Conservation (phyloP, 768 basidiomycete genomes). For the Leccinum broughii region DNA sequence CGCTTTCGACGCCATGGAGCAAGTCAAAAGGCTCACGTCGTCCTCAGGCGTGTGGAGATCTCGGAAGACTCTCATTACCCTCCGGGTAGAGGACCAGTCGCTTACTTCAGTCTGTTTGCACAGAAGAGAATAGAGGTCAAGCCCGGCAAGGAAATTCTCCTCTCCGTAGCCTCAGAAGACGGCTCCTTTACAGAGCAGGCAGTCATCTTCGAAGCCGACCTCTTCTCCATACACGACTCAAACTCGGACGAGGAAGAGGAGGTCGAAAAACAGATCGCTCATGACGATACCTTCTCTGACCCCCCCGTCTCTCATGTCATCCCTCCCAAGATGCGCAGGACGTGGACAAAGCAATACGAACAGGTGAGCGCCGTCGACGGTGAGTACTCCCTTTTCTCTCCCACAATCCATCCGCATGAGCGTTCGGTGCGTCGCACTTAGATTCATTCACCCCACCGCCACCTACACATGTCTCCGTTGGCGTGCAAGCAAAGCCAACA, state of each 20-base stretch:
- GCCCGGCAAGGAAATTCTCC: conserved; percentile 68
- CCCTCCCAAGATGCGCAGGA: conserved; percentile 66
- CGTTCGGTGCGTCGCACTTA: conserved; percentile 30
- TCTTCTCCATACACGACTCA: conserved; percentile 27
- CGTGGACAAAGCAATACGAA: conserved; percentile 53
- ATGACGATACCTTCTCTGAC: conserved; percentile 42
- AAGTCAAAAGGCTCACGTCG: conserved; percentile 66
- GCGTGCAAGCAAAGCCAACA: conserved; percentile 44
- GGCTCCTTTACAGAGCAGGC: conserved; percentile 56
- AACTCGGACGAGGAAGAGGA: conserved; percentile 42
- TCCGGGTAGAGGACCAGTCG: conserved; percentile 38
- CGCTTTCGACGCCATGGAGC: conserved; percentile 68
- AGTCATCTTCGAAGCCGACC: conserved; percentile 58
- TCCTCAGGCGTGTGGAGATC: conserved; percentile 60
- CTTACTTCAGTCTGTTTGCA: conserved; percentile 65
- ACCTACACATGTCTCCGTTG: conserved; percentile 40
- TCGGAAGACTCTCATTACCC: conserved; percentile 47
- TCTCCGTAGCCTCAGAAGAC: conserved; percentile 55
- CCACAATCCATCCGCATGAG: conserved; percentile 20
- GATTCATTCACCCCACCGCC: conserved; percentile 26
- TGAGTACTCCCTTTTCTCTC: conserved; percentile 32
- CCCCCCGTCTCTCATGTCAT: conserved; percentile 39
- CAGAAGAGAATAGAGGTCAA: conserved; percentile 69
- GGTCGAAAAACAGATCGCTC: conserved; percentile 40
- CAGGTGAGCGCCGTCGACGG: conserved; percentile 41